Conservation (phyloP, 2,329 filamentous ascomycete species). For the Neofusicoccum kwambonambiense region DNA sequence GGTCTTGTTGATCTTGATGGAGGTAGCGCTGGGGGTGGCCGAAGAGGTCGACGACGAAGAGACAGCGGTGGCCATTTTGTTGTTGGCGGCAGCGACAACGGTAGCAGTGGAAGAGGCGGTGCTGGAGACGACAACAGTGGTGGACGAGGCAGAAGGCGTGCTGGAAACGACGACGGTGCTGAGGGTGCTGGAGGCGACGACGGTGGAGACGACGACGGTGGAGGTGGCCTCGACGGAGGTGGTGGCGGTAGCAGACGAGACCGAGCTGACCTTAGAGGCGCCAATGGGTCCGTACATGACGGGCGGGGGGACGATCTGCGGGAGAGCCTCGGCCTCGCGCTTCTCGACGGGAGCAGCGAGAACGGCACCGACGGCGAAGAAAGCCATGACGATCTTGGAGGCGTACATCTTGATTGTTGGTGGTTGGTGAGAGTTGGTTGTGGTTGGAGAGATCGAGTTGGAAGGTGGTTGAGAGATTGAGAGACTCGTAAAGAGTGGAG, state of each 20-base stretch:
- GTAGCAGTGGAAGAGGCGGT: neutral
- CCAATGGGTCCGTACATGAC: neutral
- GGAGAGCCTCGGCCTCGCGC: neutral
- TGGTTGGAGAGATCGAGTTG: neutral
- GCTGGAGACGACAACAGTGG: neutral
- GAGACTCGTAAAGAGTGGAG: neutral
- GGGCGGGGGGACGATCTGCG: neutral
- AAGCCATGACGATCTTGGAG: neutral
- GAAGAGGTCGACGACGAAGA: no score
- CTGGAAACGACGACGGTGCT: neutral
- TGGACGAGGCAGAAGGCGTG: neutral
- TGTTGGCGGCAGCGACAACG: neutral
- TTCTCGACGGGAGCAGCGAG: neutral
- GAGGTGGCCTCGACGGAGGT: neutral
- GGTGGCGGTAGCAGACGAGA: neutral
- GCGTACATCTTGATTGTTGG: neutral
- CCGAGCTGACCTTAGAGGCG: neutral
- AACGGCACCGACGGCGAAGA: neutral
- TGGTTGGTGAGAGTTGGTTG: neutral
- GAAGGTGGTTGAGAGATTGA: neutral
- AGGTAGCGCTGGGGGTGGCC: no score
- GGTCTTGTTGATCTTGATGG: neutral
- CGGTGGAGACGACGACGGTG: neutral
- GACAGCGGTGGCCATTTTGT: no score
- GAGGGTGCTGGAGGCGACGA: neutral